phyloP scores from a whole-genome alignment of 192 early-diverging fungal genomes.

The Coemansia sp. region DNA sequence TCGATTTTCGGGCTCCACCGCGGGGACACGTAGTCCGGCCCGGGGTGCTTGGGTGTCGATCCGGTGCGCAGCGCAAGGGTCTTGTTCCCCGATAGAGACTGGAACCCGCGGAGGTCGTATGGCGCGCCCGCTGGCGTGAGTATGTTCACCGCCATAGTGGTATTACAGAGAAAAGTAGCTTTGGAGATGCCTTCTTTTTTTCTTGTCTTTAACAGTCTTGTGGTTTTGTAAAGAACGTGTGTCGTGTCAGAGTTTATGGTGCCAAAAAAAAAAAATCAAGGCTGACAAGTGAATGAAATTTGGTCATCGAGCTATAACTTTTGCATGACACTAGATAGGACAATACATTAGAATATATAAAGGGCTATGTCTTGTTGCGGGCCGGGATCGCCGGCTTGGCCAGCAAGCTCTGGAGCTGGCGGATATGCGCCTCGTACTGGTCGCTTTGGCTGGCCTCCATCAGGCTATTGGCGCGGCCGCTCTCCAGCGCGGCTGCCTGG shows the following conservation, averaged over 20 bases:
- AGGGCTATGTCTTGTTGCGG: too few species aligned
- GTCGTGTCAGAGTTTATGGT: too few species aligned
- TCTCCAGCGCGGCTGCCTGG: constrained; percentile 17
- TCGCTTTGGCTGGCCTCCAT: constrained; percentile 25
- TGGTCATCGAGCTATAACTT: too few species aligned
- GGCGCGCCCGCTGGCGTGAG: neutral
- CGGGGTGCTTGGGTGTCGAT: constrained; percentile 5
- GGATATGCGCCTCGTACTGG: constrained; percentile 32
- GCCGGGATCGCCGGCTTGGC: constrained; percentile 1
- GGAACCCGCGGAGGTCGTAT: constrained; percentile 20
- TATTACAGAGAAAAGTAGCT: too few species aligned
- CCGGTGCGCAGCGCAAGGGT: constrained; percentile 27
- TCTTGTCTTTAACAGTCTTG: too few species aligned
- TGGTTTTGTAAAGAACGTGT: too few species aligned
- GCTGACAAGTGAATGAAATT: too few species aligned
- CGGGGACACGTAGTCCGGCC: constrained; percentile 13
- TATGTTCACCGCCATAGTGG: neutral
- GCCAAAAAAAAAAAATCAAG: too few species aligned
- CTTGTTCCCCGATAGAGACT: constrained; percentile 25
- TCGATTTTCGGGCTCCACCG: constrained; percentile 39
- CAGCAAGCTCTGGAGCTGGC: constrained; percentile 33
- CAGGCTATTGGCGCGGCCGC: constrained; percentile 26
- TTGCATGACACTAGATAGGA: too few species aligned
- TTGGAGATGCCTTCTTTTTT: too few species aligned
- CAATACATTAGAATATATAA: too few species aligned